A percentile compares a stretch with the other conserved stretches of the same genome.
Evolutionary conservation across 208 protist species (phyloP).

Genomic region (Trypanosoma mega): DNA sequence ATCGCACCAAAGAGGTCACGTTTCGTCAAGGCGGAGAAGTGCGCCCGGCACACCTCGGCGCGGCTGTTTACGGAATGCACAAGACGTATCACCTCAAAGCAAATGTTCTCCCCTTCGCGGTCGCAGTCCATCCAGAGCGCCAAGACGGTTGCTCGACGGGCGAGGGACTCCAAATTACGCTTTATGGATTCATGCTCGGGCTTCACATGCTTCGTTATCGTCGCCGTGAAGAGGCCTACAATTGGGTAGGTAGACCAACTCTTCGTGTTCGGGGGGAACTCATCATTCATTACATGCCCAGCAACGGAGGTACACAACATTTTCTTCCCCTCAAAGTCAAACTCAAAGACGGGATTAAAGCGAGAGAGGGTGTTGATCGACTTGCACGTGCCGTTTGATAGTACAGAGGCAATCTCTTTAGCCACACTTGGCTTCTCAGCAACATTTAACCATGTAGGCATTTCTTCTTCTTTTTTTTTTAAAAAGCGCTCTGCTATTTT

Average conservation of each 20-base stretch:
- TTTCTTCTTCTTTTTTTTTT: too few relatives aligned
- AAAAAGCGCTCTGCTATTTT: neutral
- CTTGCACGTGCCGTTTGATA: conserved; percentile 58
- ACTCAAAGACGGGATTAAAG: conserved; percentile 87
- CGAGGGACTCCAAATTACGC: conserved; percentile 72
- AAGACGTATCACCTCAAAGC: conserved; percentile 94
- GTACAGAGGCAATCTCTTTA: conserved; percentile 78
- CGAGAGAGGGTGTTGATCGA: conserved; percentile 47
- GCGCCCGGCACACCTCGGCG: conserved; percentile 71
- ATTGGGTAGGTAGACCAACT: conserved; percentile 91
- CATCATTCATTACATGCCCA: conserved; percentile 95
- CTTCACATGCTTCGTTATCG: conserved; percentile 78
- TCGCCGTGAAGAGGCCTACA: conserved; percentile 84
- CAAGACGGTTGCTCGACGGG: conserved; percentile 67
- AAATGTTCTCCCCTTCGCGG: conserved; percentile 97
- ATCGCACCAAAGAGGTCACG: conserved; percentile 86
- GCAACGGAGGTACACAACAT: conserved; percentile 97
- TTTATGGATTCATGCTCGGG: conserved; percentile 72
- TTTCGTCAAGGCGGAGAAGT: conserved; percentile 91
- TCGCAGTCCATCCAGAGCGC: conserved; percentile 97
- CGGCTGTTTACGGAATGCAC: conserved; percentile 43
- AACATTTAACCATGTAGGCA: conserved; percentile 91
- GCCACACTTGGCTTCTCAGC: conserved; percentile 96
- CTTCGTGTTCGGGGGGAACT: conserved; percentile 81
- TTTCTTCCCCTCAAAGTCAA: conserved; percentile 59